These are phyloP conservation scores for Salix exigua DNA, from an alignment of 345 rosid species.

Conservation along the genomic window DNA sequence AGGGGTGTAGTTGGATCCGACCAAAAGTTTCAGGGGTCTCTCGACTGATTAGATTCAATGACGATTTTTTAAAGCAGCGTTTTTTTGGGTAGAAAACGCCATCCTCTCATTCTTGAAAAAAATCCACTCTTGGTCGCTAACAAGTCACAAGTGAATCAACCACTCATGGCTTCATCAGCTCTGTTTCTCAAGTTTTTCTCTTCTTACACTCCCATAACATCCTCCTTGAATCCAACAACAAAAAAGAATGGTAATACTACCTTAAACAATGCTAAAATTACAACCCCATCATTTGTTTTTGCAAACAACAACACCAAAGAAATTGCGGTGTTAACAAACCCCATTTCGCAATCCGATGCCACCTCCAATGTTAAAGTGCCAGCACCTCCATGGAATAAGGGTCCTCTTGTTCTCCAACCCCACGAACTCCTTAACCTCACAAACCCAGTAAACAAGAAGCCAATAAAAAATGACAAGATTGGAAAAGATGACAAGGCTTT, in stretches of 20 bases:
- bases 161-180: conserved; percentile 13
- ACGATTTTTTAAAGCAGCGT: too few species aligned
- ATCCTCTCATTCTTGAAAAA: background rate
- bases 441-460: conserved; percentile 18
- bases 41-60: too few species aligned
- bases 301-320: conserved; percentile 8
- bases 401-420: conserved; percentile 51
- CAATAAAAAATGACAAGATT: conserved; percentile 7
- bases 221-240: conserved; percentile 21
- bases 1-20: too few species aligned
- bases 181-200: conserved; percentile 6
- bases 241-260: conserved; percentile 2
- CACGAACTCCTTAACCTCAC: conserved; percentile 39
- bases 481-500: conserved; percentile 58
- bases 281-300: background rate
- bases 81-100: too few species aligned
- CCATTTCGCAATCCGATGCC: conserved; percentile 18
- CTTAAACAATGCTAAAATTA: conserved; percentile 5
- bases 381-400: conserved; percentile 75
- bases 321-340: conserved; percentile 14
- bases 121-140: background rate
- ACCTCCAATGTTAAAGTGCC: conserved; percentile 33
- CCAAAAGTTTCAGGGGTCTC: too few species aligned
- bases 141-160: background rate
- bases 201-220: conserved; percentile 13